phyloP scores from a whole-genome alignment of 140 eudicot species.

The Anethum foeniculum region DNA sequence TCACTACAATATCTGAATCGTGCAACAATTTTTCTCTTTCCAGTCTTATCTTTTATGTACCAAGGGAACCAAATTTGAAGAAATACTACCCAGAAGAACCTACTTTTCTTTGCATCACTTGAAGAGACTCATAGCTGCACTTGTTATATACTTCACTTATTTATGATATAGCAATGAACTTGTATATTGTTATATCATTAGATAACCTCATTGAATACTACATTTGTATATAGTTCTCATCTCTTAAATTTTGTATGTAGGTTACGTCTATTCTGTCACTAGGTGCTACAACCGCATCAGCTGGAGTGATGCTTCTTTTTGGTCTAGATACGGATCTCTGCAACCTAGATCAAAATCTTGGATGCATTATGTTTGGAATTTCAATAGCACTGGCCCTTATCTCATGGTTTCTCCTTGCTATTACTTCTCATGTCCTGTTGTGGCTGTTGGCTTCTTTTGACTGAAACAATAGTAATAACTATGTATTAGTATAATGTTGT shows the following conservation, averaged over 20 bases:
- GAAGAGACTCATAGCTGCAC: neutral
- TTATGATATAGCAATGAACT: neutral
- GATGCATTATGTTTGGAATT: conserved; percentile 54
- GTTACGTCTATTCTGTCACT: conserved; percentile 71
- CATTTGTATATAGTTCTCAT: neutral
- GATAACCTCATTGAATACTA: neutral
- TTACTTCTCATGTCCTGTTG: conserved; percentile 65
- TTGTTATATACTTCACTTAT: neutral
- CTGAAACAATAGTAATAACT: neutral
- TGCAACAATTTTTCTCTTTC: neutral
- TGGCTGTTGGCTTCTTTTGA: conserved; percentile 62
- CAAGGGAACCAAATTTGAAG: neutral
- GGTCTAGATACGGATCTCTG: conserved; percentile 53
- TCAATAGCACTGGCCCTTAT: conserved; percentile 69
- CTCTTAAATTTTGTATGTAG: conserved; percentile 23
- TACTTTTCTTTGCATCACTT: neutral
- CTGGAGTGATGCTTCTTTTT: conserved; percentile 68
- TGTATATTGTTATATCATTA: neutral
- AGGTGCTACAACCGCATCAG: conserved; percentile 81
- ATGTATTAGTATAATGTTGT: too few species aligned
- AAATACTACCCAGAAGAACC: neutral
- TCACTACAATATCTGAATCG: neutral
- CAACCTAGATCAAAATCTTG: conserved; percentile 23
- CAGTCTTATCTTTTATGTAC: neutral
- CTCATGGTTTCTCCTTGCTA: conserved; percentile 80